These are phyloP conservation scores for Lentinula sp. DNA, from an alignment of 768 basidiomycete species.

Conservation along the genomic window DNA sequence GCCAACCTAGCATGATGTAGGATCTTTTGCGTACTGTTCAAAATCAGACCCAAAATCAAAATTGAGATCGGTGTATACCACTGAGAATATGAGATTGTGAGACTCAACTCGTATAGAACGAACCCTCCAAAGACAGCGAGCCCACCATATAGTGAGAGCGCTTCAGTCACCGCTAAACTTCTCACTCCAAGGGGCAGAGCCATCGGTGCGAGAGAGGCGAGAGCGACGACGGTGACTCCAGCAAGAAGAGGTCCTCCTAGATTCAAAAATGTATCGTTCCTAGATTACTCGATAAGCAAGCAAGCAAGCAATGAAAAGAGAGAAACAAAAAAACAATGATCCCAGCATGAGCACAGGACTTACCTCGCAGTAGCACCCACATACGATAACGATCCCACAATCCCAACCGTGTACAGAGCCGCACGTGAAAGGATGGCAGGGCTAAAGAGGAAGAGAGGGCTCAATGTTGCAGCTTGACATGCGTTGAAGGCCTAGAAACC, in stretches of 20 bases:
- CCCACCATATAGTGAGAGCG: slow-evolving; percentile 81
- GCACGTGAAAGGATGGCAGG: slow-evolving; percentile 84
- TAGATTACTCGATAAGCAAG: slow-evolving; percentile 12
- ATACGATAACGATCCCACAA: slow-evolving; percentile 82
- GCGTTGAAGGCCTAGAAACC: slow-evolving; percentile 66
- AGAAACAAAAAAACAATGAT: background rate
- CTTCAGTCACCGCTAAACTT: slow-evolving; percentile 67
- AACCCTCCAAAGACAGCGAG: slow-evolving; percentile 85
- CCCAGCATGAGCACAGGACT: slow-evolving; percentile 11
- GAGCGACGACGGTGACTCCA: slow-evolving; percentile 82
- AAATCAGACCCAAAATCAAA: background rate
- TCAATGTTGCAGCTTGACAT: slow-evolving; percentile 81
- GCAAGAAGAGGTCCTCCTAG: slow-evolving; percentile 86
- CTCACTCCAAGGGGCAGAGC: slow-evolving; percentile 80
- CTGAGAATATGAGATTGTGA: background rate
- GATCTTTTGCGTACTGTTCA: slow-evolving; percentile 74
- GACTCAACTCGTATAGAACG: slow-evolving; percentile 74
- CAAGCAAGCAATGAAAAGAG: background rate
- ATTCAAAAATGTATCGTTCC: slow-evolving; percentile 78
- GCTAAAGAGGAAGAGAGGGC: slow-evolving; percentile 83
- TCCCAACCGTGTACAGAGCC: slow-evolving; percentile 81
- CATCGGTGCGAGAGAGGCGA: slow-evolving; percentile 85
- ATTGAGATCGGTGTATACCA: background rate
- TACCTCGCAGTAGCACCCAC: slow-evolving; percentile 84
- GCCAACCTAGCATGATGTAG: slow-evolving; percentile 69